These are phyloP conservation scores for Debaryomyces sp. DNA, from an alignment of 1,139 yeast genomes.

Conservation along the genomic window DNA sequence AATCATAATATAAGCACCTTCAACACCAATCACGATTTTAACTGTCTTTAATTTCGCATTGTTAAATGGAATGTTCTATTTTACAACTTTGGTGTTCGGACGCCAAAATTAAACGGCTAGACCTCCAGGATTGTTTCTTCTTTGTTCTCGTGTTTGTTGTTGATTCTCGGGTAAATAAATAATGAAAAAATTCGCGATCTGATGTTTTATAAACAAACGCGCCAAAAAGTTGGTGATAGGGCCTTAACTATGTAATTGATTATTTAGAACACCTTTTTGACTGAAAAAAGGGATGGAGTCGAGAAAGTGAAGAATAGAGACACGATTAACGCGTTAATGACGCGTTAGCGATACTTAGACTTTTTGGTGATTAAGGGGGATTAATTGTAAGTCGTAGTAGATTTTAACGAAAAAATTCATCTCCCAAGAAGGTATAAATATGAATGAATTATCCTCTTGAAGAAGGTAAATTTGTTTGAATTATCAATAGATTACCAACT, in stretches of 20 bases:
- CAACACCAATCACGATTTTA: background rate
- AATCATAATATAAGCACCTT: background rate
- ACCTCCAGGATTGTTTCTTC: background rate
- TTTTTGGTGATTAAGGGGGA: background rate
- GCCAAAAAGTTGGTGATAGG: slow-evolving; percentile 1
- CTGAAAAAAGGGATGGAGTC: background rate
- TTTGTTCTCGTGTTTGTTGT: slow-evolving; percentile 3
- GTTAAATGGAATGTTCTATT: background rate
- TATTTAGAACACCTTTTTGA: background rate
- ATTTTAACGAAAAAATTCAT: background rate
- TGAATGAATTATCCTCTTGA: slow-evolving; percentile 7
- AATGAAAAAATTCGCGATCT: slow-evolving; percentile 3
- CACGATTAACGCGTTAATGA: slow-evolving; percentile 6
- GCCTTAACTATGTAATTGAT: background rate
- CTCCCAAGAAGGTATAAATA: slow-evolving; percentile 14
- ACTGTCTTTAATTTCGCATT: background rate
- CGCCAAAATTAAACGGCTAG: slow-evolving; percentile 2
- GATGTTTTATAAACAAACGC: slow-evolving; percentile 5
- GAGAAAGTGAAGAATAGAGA: background rate
- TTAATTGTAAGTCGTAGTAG: background rate
- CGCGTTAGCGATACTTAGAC: slow-evolving; percentile 2
- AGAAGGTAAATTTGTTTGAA: slow-evolving; percentile 4
- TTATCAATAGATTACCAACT: slow-evolving; percentile 14
- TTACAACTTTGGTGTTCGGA: slow-evolving; percentile 1
- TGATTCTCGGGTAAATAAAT: slow-evolving; percentile 1